Evolutionary conservation across 495 filamentous ascomycete species (phyloP).

Genomic region (Lepraria neglecta): DNA sequence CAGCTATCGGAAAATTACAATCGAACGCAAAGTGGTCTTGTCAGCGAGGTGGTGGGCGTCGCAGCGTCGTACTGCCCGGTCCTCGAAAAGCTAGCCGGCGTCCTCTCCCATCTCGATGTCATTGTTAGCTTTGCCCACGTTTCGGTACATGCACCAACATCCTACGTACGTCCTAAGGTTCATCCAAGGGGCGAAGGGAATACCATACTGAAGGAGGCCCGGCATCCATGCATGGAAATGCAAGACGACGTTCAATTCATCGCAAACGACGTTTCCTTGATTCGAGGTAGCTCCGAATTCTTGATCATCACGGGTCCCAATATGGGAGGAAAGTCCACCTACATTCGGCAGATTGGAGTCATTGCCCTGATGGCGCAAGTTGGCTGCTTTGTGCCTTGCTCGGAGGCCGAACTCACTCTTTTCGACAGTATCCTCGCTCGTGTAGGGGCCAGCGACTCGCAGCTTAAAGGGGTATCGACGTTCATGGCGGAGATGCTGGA

Average conservation of each 20-base stretch:
- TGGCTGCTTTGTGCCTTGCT: slow-evolving; percentile 92
- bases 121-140: slow-evolving; percentile 93
- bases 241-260: slow-evolving; percentile 98
- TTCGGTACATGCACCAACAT: slow-evolving; percentile 84
- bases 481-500: slow-evolving; percentile 99
- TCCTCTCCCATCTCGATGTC: slow-evolving; percentile 92
- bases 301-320: slow-evolving; percentile 97
- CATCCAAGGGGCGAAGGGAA: slow-evolving; percentile 86
- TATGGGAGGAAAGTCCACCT: slow-evolving; percentile 98
- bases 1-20: slow-evolving; percentile 95
- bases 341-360: slow-evolving; percentile 95
- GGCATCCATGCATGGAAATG: slow-evolving; percentile 98
- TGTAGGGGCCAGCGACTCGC: slow-evolving; percentile 90
- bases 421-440: slow-evolving; percentile 98
- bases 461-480: slow-evolving; percentile 95
- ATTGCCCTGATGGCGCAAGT: slow-evolving; percentile 97
- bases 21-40: slow-evolving; percentile 84
- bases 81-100: slow-evolving; percentile 78
- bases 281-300: slow-evolving; percentile 78
- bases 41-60: slow-evolving; percentile 87
- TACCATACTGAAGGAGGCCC: slow-evolving; percentile 84
- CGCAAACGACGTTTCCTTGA: slow-evolving; percentile 87
- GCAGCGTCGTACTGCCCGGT: slow-evolving; percentile 93
- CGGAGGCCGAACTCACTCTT: slow-evolving; percentile 84
- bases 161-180: slow-evolving; percentile 87